Conservation (phyloP, 1,139 yeast genomes). For the Nakaseomyces bracarensis region DNA sequence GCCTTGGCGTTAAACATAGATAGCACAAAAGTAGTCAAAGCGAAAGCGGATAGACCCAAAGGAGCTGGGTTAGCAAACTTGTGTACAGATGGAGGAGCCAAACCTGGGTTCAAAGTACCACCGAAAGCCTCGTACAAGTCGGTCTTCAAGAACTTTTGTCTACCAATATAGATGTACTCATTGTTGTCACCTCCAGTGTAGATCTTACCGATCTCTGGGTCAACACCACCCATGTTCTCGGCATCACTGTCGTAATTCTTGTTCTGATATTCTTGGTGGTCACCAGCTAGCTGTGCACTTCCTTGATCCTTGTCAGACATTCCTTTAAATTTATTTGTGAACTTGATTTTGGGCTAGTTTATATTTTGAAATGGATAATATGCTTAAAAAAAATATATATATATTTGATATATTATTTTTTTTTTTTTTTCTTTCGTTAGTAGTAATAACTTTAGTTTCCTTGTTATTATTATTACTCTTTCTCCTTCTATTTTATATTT, state of each 20-base stretch:
- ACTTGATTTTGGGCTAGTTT: neutral
- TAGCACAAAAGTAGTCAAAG: slow-evolving; percentile 58
- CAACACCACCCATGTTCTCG: slow-evolving; percentile 7
- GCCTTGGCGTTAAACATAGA: slow-evolving; percentile 46
- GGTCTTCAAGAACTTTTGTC: slow-evolving; percentile 53
- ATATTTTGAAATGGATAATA: no score
- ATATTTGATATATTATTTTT: neutral
- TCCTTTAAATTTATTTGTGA: neutral
- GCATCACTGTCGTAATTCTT: slow-evolving; percentile 10
- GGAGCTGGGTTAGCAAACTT: slow-evolving; percentile 60
- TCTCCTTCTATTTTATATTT: no score
- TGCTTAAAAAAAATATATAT: no score
- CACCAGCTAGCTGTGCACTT: slow-evolving; percentile 8
- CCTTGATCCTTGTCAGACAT: slow-evolving; percentile 17
- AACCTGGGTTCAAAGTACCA: slow-evolving; percentile 54
- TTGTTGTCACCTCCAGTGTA: slow-evolving; percentile 37
- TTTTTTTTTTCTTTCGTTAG: slow-evolving; percentile 7
- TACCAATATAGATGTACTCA: slow-evolving; percentile 64
- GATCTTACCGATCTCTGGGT: slow-evolving; percentile 19
- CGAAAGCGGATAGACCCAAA: slow-evolving; percentile 57
- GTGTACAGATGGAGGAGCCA: slow-evolving; percentile 39
- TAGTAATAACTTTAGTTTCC: no score
- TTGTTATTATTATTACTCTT: no score
- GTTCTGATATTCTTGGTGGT: slow-evolving; percentile 6
- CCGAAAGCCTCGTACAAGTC: slow-evolving; percentile 52